Evolutionary conservation across 2,329 filamentous ascomycete species (phyloP).

Genomic region (Colletotrichum tanaceti): DNA sequence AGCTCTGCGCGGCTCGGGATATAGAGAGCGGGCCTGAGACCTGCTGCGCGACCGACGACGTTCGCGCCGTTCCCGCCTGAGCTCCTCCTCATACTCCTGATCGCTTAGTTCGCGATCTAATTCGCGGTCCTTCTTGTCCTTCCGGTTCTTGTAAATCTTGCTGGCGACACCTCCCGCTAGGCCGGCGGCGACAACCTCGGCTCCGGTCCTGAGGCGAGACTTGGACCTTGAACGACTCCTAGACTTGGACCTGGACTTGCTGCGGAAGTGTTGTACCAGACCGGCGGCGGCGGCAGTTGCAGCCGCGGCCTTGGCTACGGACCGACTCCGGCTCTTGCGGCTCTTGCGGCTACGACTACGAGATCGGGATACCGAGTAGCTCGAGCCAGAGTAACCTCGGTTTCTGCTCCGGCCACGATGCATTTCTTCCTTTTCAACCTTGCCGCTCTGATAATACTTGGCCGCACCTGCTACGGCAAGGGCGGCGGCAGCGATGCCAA

Average conservation of each 20-base stretch:
- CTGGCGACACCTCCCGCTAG: conserved; percentile 70
- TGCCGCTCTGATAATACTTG: conserved; percentile 72
- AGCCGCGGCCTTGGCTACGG: conserved; percentile 67
- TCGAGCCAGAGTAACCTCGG: conserved; percentile 51
- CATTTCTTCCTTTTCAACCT: conserved; percentile 69
- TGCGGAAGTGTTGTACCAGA: conserved; percentile 67
- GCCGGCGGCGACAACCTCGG: conserved; percentile 70
- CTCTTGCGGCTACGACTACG: conserved; percentile 52
- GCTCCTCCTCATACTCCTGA: conserved; percentile 47
- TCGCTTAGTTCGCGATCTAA: conserved; percentile 50
- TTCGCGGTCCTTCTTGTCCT: conserved; percentile 68
- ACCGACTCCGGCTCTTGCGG: conserved; percentile 57
- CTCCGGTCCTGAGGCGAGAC: conserved; percentile 63
- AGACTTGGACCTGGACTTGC: conserved; percentile 51
- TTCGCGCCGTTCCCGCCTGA: conserved; percentile 35
- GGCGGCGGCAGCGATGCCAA: conserved; percentile 72
- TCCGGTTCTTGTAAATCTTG: conserved; percentile 70
- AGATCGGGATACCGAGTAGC: conserved; percentile 57
- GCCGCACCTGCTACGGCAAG: conserved; percentile 73
- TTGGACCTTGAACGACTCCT: conserved; percentile 57
- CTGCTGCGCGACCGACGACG: conserved; percentile 57
- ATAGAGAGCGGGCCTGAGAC: conserved; percentile 62
- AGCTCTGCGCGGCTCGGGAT: conserved; percentile 63
- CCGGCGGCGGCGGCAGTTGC: conserved; percentile 70
- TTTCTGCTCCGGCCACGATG: conserved; percentile 66